These are phyloP conservation scores for Cyberlindnera mississippiensis DNA, from an alignment of 805 yeast species.

Conservation along the genomic window DNA sequence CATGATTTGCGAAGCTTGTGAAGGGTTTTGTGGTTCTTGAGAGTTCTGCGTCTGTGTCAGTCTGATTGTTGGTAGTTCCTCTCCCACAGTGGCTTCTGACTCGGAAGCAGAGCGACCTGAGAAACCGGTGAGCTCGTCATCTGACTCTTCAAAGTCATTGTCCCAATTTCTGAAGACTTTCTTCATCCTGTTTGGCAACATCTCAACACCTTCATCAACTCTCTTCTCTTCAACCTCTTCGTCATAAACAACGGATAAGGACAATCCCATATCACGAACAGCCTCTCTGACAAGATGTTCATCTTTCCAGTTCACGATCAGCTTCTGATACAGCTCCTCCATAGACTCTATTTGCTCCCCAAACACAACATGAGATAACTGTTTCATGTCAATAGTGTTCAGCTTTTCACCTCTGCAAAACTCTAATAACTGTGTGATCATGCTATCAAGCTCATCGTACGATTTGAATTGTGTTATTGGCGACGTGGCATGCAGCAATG, in stretches of 20 bases:
- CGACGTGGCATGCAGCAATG: slow-evolving; percentile 24
- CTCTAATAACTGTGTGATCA: slow-evolving; percentile 34
- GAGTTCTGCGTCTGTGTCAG: slow-evolving; percentile 20
- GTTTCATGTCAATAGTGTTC: background rate
- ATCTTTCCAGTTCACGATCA: slow-evolving; percentile 13
- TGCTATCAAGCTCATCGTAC: slow-evolving; percentile 35
- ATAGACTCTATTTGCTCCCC: slow-evolving; percentile 4
- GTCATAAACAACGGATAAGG: slow-evolving; percentile 13
- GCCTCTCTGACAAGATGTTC: slow-evolving; percentile 8
- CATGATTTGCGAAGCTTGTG: slow-evolving; percentile 9
- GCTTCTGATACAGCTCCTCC: slow-evolving; percentile 3
- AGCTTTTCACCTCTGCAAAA: slow-evolving; percentile 29
- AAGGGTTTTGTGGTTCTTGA: slow-evolving; percentile 5
- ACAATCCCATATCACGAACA: slow-evolving; percentile 15
- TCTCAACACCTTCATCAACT: background rate
- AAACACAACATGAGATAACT: background rate
- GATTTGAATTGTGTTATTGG: slow-evolving; percentile 25
- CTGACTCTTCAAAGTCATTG: slow-evolving; percentile 13
- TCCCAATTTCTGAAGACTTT: slow-evolving; percentile 20
- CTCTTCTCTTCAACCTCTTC: slow-evolving; percentile 7
- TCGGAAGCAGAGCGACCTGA: slow-evolving; percentile 2
- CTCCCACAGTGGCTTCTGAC: slow-evolving; percentile 1
- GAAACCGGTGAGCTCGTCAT: slow-evolving; percentile 8
- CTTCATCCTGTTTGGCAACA: background rate
- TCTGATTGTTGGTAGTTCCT: slow-evolving; percentile 17